phyloP scores from a whole-genome alignment of 2,329 filamentous ascomycete genomes.

The Amauroascus niger region DNA sequence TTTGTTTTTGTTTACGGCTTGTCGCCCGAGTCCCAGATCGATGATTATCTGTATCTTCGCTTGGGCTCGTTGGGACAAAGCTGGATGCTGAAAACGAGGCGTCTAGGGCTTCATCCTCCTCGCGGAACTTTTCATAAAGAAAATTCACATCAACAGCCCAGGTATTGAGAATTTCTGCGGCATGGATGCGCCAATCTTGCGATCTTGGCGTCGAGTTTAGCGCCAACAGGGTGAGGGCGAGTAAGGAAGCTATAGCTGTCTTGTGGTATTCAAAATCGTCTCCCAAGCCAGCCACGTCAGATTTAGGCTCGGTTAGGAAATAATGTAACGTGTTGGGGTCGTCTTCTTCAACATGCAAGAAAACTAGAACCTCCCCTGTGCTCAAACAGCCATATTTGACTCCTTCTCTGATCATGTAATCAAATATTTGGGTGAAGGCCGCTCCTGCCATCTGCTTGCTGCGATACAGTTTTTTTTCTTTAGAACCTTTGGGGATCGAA shows the following conservation, averaged over 20 bases:
- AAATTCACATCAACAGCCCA: conserved; percentile 7
- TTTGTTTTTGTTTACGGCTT: neutral
- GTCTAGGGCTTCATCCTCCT: neutral
- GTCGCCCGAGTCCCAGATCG: neutral
- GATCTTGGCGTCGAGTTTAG: neutral
- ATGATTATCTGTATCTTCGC: neutral
- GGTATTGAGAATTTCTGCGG: neutral
- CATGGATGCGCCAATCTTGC: conserved; percentile 2
- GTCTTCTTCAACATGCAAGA: conserved; percentile 7
- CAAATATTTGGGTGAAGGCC: conserved; percentile 10
- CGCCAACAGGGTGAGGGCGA: conserved; percentile 6
- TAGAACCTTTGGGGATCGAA: neutral
- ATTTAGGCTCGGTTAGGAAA: conserved; percentile 1
- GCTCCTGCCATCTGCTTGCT: conserved; percentile 1
- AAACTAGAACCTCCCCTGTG: conserved; percentile 1
- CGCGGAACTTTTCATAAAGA: neutral
- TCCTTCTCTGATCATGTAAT: conserved; percentile 12
- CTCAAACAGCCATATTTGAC: conserved; percentile 11
- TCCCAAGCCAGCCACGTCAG: neutral
- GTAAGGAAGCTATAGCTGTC: conserved; percentile 6
- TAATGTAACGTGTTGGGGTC: conserved; percentile 10
- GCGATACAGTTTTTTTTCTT: neutral
- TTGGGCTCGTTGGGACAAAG: neutral
- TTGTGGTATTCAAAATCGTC: neutral
- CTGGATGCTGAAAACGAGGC: neutral